Evolutionary conservation across 2,329 filamentous ascomycete genomes (phyloP), one percentile per base, ranked within the genome.

Genomic region (Exophiala oligosperma): DNA sequence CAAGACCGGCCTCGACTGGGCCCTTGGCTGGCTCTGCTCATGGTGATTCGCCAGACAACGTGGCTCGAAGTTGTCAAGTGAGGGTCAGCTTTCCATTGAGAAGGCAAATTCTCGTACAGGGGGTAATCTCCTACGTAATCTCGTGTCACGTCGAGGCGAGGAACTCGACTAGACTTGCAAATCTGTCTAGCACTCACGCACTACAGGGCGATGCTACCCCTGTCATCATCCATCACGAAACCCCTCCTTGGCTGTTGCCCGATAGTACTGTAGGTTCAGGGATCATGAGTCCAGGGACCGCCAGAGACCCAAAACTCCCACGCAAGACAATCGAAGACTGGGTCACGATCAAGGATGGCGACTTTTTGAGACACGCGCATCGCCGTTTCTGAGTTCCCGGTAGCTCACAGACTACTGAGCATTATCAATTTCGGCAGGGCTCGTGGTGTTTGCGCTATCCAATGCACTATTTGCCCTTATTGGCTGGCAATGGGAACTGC

Each of bases 111-210:
- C 51, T 49, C 61, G 57, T 54, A 60, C 46, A 48, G 28, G 38
- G 17, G 51, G 49, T 54, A 59, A 56, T 59, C 53, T 63, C 61
- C 40, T 61, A 63, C 61, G 61, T 63, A 63, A 63, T 61, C 57
- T 52, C 37, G 52, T 63, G 61, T 57, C 57, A 60, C 61, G 49
- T 48, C n/a, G 41, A 41, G 48, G 17, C 29, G 48, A 32, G 37
- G 47, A 44, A 50, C 57, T 53, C 40, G 53, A 48, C 46, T 29
- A 48, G 26, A 48, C 46, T 48, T 48, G 46, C 44, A 7, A 28
- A 47, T 9, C 23, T 26, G 14, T 47, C n/a, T 57, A 38, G 40
- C 14, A 54, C 46, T 48, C 52, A 50, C 56, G 50, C 53, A 54
- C 38, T 51, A 54, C 56, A 48, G 17, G 14, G 60, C 59, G 50